Conservation (phyloP, 805 yeast species). For the Cyberlindnera mrakii region DNA sequence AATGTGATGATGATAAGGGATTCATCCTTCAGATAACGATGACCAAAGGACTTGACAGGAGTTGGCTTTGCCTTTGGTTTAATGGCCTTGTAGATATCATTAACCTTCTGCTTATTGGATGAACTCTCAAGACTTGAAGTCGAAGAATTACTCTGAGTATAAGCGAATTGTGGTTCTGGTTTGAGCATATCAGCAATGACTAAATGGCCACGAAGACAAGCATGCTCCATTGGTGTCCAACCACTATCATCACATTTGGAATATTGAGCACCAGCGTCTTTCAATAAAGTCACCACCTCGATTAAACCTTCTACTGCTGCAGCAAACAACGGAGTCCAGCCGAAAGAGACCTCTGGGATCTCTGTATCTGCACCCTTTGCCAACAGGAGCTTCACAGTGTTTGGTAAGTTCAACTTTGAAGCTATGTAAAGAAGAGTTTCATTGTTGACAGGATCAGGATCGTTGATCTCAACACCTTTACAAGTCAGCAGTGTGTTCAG, state of each 20-base stretch:
- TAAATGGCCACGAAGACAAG: conserved; percentile 83
- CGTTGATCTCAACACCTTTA: conserved; percentile 60
- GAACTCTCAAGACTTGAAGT: not conserved
- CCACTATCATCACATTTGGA: conserved; percentile 73
- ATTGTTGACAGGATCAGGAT: conserved; percentile 47
- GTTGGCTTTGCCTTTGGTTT: conserved; percentile 14
- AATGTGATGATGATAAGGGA: conserved; percentile 73
- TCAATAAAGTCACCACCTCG: conserved; percentile 49
- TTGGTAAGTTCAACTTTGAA: conserved; percentile 51
- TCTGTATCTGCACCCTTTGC: conserved; percentile 65
- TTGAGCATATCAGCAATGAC: conserved; percentile 56
- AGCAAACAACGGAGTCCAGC: conserved; percentile 91
- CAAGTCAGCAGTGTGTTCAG: conserved; percentile 46
- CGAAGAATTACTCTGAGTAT: conserved; percentile 4
- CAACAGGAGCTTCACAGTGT: conserved; percentile 50
- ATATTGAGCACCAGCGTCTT: conserved; percentile 46
- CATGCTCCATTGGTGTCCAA: conserved; percentile 98
- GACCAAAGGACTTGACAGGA: conserved; percentile 82
- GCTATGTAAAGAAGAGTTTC: conserved; percentile 88
- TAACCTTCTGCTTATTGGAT: conserved; percentile 6
- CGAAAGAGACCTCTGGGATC: conserved; percentile 68
- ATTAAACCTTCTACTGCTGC: conserved; percentile 82
- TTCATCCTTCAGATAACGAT: conserved; percentile 59
- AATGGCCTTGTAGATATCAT: conserved; percentile 15
- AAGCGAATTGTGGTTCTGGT: conserved; percentile 37